Evolutionary conservation across 306 rosid species (phyloP).

Genomic region (Argentina anserina): DNA sequence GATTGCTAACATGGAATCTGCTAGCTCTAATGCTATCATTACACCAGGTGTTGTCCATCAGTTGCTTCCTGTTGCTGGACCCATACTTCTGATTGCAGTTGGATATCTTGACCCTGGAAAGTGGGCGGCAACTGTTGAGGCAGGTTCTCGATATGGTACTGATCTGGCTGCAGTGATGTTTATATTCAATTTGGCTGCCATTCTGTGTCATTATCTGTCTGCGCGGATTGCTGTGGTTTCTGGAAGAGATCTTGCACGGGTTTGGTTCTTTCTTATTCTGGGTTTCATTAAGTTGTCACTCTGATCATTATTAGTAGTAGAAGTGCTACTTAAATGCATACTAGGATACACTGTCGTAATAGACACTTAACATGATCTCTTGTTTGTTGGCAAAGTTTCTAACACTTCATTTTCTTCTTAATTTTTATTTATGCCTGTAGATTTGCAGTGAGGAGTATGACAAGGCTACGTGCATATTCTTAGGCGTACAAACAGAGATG

Average conservation of each 20-base stretch:
- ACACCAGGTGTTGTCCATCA: constrained; percentile 34
- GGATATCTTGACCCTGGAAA: constrained; percentile 98
- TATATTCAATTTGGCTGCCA: constrained; percentile 78
- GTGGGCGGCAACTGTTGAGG: constrained; percentile 85
- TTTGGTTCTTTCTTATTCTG: constrained; percentile 29
- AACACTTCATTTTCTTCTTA: constrained; percentile 16
- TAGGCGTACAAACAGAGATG: constrained; percentile 85
- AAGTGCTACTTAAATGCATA: not conserved
- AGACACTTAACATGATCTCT: not conserved
- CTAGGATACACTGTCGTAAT: not conserved
- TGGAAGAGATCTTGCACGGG: constrained; percentile 90
- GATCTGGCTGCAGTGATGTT: constrained; percentile 63
- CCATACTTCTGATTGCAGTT: constrained; percentile 67
- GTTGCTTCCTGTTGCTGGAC: constrained; percentile 58
- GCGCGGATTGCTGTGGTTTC: constrained; percentile 78
- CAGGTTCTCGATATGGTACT: constrained; percentile 82
- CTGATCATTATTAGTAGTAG: not conserved
- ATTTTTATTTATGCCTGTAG: constrained; percentile 37
- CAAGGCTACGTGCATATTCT: constrained; percentile 64
- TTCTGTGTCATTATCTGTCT: constrained; percentile 83
- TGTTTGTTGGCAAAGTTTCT: not conserved
- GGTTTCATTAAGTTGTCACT: constrained; percentile 5
- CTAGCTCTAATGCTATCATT: constrained; percentile 27
- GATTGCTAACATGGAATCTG: constrained; percentile 52
- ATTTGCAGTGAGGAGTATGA: constrained; percentile 85